Percentiles rank a stretch among this genome's conserved stretches.
phyloP scores from a whole-genome alignment of 2,329 filamentous ascomycete genomes.

The Penicillium sp. region DNA sequence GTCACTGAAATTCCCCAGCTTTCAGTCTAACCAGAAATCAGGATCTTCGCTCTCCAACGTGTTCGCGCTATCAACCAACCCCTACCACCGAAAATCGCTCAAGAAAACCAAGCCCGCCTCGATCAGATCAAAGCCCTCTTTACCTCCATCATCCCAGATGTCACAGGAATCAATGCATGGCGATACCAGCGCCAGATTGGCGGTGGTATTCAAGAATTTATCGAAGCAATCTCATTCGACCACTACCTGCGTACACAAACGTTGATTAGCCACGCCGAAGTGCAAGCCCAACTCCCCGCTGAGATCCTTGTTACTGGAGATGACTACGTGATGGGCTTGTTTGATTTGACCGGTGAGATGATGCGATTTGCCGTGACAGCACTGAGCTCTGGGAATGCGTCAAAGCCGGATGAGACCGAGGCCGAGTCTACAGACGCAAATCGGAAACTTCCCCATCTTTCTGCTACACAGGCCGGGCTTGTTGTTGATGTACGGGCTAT shows the following conservation, averaged over 20 bases:
- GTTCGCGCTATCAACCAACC: constrained; percentile 42
- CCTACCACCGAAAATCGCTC: constrained; percentile 67
- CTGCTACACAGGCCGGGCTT: constrained; percentile 59
- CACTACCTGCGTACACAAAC: constrained; percentile 80
- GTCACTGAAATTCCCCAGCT: background rate
- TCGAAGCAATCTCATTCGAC: constrained; percentile 85
- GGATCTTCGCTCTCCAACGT: constrained; percentile 81
- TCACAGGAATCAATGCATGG: constrained; percentile 75
- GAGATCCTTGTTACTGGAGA: constrained; percentile 69
- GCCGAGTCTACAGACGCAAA: constrained; percentile 1
- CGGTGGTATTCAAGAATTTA: constrained; percentile 83
- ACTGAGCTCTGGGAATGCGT: constrained; percentile 70
- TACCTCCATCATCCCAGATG: constrained; percentile 65
- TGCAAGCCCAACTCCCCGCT: constrained; percentile 45
- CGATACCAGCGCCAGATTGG: constrained; percentile 80
- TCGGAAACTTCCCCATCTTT: constrained; percentile 18
- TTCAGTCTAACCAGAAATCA: constrained; percentile 32
- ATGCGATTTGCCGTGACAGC: constrained; percentile 94
- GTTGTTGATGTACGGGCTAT: constrained; percentile 79
- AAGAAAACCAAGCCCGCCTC: constrained; percentile 69
- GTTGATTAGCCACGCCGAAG: constrained; percentile 68
- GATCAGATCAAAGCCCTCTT: constrained; percentile 71
- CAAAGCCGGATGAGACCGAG: constrained; percentile 34
- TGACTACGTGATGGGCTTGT: constrained; percentile 88
- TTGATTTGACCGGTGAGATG: constrained; percentile 92